Evolutionary conservation across 2,329 filamentous ascomycete species (phyloP), one percentile per base, ranked within the genome.

Genomic region (Chlorencoelia australis): DNA sequence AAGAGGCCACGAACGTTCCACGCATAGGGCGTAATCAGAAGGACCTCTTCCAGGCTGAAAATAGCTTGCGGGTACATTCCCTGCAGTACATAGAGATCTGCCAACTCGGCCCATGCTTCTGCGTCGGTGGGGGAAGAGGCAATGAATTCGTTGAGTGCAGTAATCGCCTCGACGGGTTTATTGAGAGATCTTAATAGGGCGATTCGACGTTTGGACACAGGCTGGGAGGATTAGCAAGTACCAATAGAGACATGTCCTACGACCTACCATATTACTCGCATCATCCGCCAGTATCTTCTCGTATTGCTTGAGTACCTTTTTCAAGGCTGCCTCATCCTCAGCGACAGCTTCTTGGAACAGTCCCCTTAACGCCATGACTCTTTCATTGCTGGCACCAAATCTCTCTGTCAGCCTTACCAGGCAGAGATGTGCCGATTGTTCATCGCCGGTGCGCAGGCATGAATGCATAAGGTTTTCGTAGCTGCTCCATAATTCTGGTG

Each of bases 31-130:
- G 77, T 74, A 39, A 94, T 68, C 34, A 96, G 66, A 29, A 98
- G 61, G 14, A 94, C 86, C 59, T 98, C 91, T 59, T 98, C 91
- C 29, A 94, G 64, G 42, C 86, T 81, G 59, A 82, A 94, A 33
- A 94, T 77, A 25, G 87, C 83, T 59, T 96, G 89, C 10, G 78
- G 64, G 54, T 82, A 86, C 50, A 89, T 62, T 1, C 82, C 85
- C 55, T 89, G 82, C 14, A 70, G 69, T 19, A 87, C 69, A 60
- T 98, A 96, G 43, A 95, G 63, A 56, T 94, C 86, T 35, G 84
- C 76, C 48, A 96, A 68, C 63, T 98, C 91, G 35, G 85, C 75
- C 91, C 91, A 98, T 7, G 83, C 79, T 64, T 98, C 91, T 5
- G 81, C 79, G 63, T 98, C 91, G 2, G 84, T 94, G 2, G 91